Conservation (phyloP, 352 stramenopile species). For the Phytopythium cucurbitacearum region DNA sequence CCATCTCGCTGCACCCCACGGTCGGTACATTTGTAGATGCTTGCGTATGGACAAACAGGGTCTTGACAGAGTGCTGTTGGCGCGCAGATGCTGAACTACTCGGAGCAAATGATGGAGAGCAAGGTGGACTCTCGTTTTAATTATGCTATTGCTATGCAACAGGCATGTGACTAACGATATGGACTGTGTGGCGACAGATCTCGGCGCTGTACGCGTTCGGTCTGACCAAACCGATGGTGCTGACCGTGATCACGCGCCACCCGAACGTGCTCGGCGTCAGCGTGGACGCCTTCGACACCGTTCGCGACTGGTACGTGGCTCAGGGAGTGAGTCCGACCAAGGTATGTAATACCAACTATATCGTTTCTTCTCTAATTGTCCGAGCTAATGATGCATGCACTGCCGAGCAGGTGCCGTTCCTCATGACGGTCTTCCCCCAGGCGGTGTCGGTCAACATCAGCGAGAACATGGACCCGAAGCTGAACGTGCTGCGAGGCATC, state of each 20-base stretch:
- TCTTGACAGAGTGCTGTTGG: neutral
- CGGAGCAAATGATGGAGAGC: slow-evolving; percentile 23
- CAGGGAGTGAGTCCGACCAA: slow-evolving; percentile 26
- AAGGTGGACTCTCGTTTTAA: slow-evolving; percentile 22
- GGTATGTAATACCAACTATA: slow-evolving; percentile 11
- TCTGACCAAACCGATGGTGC: slow-evolving; percentile 23
- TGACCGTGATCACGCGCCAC: slow-evolving; percentile 26
- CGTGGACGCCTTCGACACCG: slow-evolving; percentile 18
- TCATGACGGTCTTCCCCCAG: slow-evolving; percentile 47
- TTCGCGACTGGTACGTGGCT: slow-evolving; percentile 34
- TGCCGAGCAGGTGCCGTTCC: slow-evolving; percentile 38
- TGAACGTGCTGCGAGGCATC: slow-evolving; percentile 23
- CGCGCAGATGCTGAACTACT: slow-evolving; percentile 23
- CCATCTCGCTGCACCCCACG: slow-evolving; percentile 28
- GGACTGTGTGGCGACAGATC: slow-evolving; percentile 13
- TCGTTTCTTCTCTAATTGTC: neutral
- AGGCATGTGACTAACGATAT: neutral
- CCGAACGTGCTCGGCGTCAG: slow-evolving; percentile 32
- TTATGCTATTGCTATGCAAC: neutral
- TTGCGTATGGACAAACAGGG: neutral
- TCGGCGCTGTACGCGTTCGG: slow-evolving; percentile 26
- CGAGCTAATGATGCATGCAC: neutral
- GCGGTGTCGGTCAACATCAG: slow-evolving; percentile 21
- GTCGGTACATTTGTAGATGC: slow-evolving; percentile 8
- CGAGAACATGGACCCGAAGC: slow-evolving; percentile 41